A percentile compares a stretch with the other conserved stretches of the same genome.
Evolutionary conservation across 1,284 basidiomycete genomes (phyloP).

Genomic region (Thecaphora thlaspeos): DNA sequence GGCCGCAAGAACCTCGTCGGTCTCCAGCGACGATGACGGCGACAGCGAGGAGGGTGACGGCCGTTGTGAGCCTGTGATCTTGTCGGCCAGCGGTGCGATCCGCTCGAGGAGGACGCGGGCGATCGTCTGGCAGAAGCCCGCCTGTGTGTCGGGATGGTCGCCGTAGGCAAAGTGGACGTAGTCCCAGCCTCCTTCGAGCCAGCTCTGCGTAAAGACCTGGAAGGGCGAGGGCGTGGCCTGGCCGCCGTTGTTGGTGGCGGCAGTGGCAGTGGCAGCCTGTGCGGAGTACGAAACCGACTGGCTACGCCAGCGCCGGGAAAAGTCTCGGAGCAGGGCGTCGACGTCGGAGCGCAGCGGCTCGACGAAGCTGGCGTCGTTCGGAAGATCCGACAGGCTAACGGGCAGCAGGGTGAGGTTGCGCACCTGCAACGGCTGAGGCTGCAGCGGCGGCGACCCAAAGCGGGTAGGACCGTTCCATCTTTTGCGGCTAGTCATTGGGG

Average conservation of each 20-base stretch:
- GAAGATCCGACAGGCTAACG: conserved; percentile 22
- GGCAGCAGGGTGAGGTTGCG: conserved; percentile 26
- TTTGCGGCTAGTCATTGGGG: too few species aligned
- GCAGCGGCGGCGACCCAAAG: conserved; percentile 20
- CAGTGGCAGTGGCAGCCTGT: too few species aligned
- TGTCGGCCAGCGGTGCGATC: neutral
- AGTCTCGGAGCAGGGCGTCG: conserved; percentile 13
- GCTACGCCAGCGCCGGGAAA: conserved; percentile 4
- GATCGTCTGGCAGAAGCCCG: conserved; percentile 11
- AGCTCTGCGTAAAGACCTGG: conserved; percentile 14
- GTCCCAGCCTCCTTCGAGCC: conserved; percentile 23
- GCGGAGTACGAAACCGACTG: too few species aligned
- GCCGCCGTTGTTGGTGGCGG: too few species aligned
- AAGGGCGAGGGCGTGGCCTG: conserved; percentile 27
- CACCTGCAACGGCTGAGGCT: conserved; percentile 17
- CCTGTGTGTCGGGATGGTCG: conserved; percentile 27
- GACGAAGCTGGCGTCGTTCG: conserved; percentile 21
- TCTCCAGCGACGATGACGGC: conserved; percentile 17
- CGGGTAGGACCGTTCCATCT: conserved; percentile 5
- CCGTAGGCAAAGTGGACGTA: conserved; percentile 25
- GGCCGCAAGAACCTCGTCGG: conserved; percentile 9
- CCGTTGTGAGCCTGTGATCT: neutral
- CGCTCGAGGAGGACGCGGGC: conserved; percentile 22
- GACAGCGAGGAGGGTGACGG: too few species aligned
- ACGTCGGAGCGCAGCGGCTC: conserved; percentile 13